Percentiles rank a stretch among this genome's conserved stretches.
phyloP scores from a whole-genome alignment of 768 basidiomycete genomes.

The Russula sp. region DNA sequence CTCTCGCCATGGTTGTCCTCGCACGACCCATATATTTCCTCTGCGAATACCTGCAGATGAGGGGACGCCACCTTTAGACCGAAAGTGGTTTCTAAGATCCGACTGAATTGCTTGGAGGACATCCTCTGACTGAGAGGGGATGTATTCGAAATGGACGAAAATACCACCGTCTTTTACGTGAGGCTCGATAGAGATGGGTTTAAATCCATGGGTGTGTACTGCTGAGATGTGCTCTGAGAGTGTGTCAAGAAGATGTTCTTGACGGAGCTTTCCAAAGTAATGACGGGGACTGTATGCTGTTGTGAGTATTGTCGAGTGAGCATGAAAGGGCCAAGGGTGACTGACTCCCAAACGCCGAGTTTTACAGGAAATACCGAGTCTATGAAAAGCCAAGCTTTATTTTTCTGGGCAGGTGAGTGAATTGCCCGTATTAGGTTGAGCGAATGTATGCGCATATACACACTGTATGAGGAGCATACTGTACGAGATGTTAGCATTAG shows the following conservation, averaged over 20 bases:
- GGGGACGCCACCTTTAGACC: constrained; percentile 49
- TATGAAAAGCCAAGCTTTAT: constrained; percentile 60
- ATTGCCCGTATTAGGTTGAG: neutral
- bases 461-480: neutral
- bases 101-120: constrained; percentile 43
- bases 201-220: constrained; percentile 53
- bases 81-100: constrained; percentile 40
- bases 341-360: constrained; percentile 69
- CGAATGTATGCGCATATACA: constrained; percentile 11
- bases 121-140: constrained; percentile 29
- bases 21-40: constrained; percentile 64
- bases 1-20: constrained; percentile 78
- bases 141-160: constrained; percentile 69
- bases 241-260: constrained; percentile 48
- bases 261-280: constrained; percentile 53
- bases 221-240: constrained; percentile 45
- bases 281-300: constrained; percentile 47
- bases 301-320: neutral
- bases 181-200: constrained; percentile 56
- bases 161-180: constrained; percentile 80
- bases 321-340: constrained; percentile 18
- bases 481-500: too few relatives aligned
- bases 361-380: constrained; percentile 76
- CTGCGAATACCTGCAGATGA: constrained; percentile 53
- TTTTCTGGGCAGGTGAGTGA: constrained; percentile 21